Evolutionary conservation across 441 rosid species (phyloP), one percentile per base, ranked within the genome.

Genomic region (Arabidopsis lyrata): DNA sequence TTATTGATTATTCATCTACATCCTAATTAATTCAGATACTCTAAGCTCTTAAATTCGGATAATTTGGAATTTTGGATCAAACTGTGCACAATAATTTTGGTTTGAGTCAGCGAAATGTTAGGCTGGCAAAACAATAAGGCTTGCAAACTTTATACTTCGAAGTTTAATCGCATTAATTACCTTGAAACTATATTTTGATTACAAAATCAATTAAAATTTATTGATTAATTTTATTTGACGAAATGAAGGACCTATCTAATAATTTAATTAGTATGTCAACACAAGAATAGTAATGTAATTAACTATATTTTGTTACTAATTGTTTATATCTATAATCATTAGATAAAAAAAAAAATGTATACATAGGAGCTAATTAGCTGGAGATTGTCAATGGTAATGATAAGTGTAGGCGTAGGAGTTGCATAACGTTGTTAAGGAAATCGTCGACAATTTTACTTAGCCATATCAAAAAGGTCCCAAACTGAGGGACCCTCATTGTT

Each of bases 361-460:
- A 5, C 31, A 22, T 13, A 13, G 8, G 55, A 59, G 31, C 32
- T 3, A 60, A 77, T 35, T 34, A 61, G 64, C 45, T 69, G 54
- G 32, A 18, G 39, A 52, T 50, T 38, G 77, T 77, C 66, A 77
- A 72, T 71, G 66, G 63, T 78, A 54, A 72, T 77, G 77, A 77
- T 72, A 66, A 60, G 48, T 72, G 66, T 61, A 72, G 59, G 80
- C 24, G 38, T 68, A 62, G 69, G 78, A 73, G 52, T 54, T 57
- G 71, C 62, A 63, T 69, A 78, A 63, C 68, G 27, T 78, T 78
- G 78, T 74, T 74, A 74, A 74, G 78, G 59, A 78, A 78, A 65
- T 63, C 58, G 58, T 68, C 81, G 81, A 78, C 81, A 74, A 63
- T 31, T 68, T 78, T 78, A 68, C 81, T 78, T 78, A 78, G 72